Percentiles rank a stretch among this genome's conserved stretches.
phyloP scores from a whole-genome alignment of 2,329 filamentous ascomycete genomes.

The Colletotrichum plurivorum region DNA sequence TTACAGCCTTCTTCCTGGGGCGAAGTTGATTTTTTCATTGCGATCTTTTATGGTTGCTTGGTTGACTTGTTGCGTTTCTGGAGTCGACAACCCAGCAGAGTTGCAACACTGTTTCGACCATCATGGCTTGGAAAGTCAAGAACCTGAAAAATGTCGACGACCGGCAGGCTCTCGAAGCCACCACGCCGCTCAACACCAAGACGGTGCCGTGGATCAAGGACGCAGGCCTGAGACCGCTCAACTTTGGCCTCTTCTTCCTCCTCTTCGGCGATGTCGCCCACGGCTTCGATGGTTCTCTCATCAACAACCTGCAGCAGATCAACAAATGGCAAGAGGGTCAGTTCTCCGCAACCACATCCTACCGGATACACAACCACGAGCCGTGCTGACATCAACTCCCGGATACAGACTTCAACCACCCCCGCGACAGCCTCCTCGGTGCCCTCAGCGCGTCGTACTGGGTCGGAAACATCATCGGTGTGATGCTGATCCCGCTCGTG shows the following conservation, averaged over 20 bases:
- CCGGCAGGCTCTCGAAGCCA: conserved; percentile 30
- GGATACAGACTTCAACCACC: conserved; percentile 48
- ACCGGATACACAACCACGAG: neutral
- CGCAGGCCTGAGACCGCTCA: conserved; percentile 24
- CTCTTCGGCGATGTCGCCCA: conserved; percentile 57
- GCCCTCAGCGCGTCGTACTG: conserved; percentile 59
- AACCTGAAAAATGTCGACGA: conserved; percentile 26
- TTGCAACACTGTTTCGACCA: neutral
- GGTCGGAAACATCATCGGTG: conserved; percentile 56
- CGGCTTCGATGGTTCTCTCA: conserved; percentile 64
- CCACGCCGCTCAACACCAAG: conserved; percentile 31
- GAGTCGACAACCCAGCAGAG: neutral
- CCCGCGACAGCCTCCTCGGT: conserved; percentile 48
- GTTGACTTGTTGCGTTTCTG: neutral
- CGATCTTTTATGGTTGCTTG: neutral
- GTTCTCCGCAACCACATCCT: neutral
- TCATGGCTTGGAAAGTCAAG: conserved; percentile 30
- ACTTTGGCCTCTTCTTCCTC: conserved; percentile 47
- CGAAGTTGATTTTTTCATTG: neutral
- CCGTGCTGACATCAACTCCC: too few relatives aligned
- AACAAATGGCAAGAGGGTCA: conserved; percentile 55
- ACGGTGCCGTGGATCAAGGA: conserved; percentile 28
- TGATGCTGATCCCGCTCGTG: conserved; percentile 50
- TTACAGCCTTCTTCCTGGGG: too few relatives aligned
- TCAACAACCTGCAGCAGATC: conserved; percentile 63